Percentiles rank a stretch among this genome's conserved stretches.
Evolutionary conservation across 2,329 filamentous ascomycete species (phyloP).

Genomic region (Aspergillus ibericus): DNA sequence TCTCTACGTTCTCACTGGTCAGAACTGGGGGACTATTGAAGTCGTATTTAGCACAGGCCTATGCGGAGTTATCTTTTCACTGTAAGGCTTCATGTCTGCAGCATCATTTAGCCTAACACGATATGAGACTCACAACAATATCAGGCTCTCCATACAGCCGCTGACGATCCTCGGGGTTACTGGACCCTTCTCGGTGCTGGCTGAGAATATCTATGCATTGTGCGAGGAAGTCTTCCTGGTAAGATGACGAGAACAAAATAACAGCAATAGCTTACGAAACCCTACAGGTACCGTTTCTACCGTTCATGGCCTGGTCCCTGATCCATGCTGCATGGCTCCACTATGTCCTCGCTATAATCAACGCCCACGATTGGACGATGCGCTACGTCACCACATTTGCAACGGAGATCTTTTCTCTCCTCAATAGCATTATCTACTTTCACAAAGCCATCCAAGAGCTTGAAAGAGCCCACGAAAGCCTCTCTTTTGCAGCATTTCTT

Average conservation of each 20-base stretch:
- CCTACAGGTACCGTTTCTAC: conserved; percentile 53
- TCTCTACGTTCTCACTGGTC: conserved; percentile 61
- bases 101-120: background rate
- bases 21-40: conserved; percentile 66
- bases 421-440: conserved; percentile 69
- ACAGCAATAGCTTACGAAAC: background rate
- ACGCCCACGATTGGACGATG: conserved; percentile 71
- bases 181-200: conserved; percentile 66
- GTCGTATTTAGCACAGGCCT: conserved; percentile 66
- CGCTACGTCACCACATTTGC: conserved; percentile 67
- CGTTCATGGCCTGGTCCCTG: conserved; percentile 67
- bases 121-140: background rate
- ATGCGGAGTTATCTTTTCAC: conserved; percentile 62
- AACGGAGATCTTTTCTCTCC: conserved; percentile 65
- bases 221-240: conserved; percentile 58
- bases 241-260: conserved; percentile 14
- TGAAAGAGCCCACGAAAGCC: conserved; percentile 56
- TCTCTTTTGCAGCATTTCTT: conserved; percentile 63
- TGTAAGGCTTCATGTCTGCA: conserved; percentile 39
- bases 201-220: conserved; percentile 64
- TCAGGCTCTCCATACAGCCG: conserved; percentile 59
- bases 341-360: conserved; percentile 63
- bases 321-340: conserved; percentile 68
- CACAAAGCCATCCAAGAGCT: conserved; percentile 67
- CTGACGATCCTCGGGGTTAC: conserved; percentile 66